Percentiles rank a stretch among this genome's conserved stretches.
Conservation (phyloP, 2,329 filamentous ascomycete genomes). For the Alternaria ventricosa region DNA sequence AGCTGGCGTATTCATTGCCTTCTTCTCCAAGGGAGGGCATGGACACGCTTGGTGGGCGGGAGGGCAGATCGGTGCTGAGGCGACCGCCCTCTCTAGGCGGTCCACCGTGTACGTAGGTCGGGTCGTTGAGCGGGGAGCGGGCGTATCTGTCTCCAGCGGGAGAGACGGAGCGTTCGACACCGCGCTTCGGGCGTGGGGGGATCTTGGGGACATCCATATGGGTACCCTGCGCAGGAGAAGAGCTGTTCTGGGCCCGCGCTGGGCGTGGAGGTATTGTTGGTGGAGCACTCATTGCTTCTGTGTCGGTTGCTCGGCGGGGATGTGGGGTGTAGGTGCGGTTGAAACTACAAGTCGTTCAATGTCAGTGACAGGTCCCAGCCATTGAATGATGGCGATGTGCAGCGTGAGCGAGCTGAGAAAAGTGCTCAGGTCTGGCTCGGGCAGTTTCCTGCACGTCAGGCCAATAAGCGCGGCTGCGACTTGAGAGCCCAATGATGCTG, state of each 20-base stretch:
- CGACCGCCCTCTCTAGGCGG: constrained; percentile 42
- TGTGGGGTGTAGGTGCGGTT: constrained; percentile 17
- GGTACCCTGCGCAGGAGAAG: constrained; percentile 47
- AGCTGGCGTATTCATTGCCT: constrained; percentile 82
- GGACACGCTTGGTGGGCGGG: constrained; percentile 76
- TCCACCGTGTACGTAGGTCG: constrained; percentile 57
- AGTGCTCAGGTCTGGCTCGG: constrained; percentile 19
- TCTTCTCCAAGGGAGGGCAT: constrained; percentile 89
- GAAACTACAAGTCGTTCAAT: constrained; percentile 17
- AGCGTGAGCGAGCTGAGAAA: constrained; percentile 21
- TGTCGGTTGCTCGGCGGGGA: constrained; percentile 18
- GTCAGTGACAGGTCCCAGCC: constrained; percentile 31
- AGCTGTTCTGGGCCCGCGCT: constrained; percentile 58
- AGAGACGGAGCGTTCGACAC: constrained; percentile 75
- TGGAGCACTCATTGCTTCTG: constrained; percentile 54
- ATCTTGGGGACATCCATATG: constrained; percentile 70
- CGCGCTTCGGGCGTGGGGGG: constrained; percentile 76
- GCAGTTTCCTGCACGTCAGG: constrained; percentile 23
- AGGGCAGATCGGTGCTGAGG: constrained; percentile 51
- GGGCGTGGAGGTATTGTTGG: constrained; percentile 69
- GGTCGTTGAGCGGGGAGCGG: constrained; percentile 84
- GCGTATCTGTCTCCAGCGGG: constrained; percentile 80
- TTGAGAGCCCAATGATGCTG: constrained; percentile 24
- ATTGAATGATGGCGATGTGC: constrained; percentile 26
- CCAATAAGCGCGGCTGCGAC: constrained; percentile 24